phyloP scores from a whole-genome alignment of 2,329 filamentous ascomycete genomes.

The Diatrype stigma region DNA sequence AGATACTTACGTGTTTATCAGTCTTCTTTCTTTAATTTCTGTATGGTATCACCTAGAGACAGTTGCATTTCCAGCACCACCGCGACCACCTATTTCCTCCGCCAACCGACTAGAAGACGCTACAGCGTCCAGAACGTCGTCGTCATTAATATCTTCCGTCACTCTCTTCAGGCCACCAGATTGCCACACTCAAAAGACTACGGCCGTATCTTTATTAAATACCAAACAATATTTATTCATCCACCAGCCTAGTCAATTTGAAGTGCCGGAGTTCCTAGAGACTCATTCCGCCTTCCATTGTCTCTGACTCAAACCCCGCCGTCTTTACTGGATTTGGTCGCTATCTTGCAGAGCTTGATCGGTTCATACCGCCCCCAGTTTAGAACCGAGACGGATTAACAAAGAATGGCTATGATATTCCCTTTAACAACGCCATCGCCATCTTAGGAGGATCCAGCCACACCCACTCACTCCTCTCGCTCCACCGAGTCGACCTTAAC shows the following conservation, averaged over 20 bases:
- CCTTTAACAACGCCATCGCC: neutral
- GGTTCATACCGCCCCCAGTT: neutral
- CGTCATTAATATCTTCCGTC: neutral
- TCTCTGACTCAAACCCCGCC: neutral
- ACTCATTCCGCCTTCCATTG: neutral
- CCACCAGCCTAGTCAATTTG: too few species aligned
- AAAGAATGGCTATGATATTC: neutral
- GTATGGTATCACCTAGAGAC: neutral
- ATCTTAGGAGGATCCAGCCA: neutral
- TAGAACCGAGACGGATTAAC: neutral
- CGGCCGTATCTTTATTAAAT: neutral
- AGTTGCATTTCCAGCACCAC: neutral
- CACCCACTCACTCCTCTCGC: neutral
- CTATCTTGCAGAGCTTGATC: neutral
- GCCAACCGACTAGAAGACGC: neutral
- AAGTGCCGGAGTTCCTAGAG: neutral
- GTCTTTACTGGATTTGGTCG: neutral
- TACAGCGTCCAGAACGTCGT: neutral
- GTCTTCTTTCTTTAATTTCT: neutral
- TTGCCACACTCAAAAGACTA: neutral
- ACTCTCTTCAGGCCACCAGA: neutral
- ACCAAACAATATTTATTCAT: neutral
- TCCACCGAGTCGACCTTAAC: neutral
- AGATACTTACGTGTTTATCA: too few species aligned
- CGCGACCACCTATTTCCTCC: neutral